Percentiles rank a stretch among this genome's conserved stretches.
phyloP scores from a whole-genome alignment of 2,329 filamentous ascomycete genomes.

The Fragosphaeria purpurea region DNA sequence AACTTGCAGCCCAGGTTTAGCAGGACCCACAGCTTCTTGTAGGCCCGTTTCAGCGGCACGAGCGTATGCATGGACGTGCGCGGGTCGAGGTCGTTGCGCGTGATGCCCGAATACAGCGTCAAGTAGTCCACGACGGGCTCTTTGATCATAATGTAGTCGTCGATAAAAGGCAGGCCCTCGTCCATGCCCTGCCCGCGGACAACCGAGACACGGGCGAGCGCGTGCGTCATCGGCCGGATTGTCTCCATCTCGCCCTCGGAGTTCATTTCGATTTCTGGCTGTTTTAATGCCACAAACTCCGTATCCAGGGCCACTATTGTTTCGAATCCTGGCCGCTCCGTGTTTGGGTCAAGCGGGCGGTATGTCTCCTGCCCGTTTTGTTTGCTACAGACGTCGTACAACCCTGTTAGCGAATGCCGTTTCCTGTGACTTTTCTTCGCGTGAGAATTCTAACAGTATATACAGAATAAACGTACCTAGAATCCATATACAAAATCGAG shows the following conservation, averaged over 20 bases:
- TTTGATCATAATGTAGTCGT: constrained; percentile 89
- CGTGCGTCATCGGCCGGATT: constrained; percentile 81
- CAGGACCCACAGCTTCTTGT: constrained; percentile 96
- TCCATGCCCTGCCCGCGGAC: constrained; percentile 68
- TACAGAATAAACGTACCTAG: constrained; percentile 30
- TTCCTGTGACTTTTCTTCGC: too few species aligned
- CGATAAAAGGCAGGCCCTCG: constrained; percentile 82
- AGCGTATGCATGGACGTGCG: constrained; percentile 71
- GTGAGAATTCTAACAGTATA: too few species aligned
- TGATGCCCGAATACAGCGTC: constrained; percentile 88
- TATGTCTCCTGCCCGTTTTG: constrained; percentile 42
- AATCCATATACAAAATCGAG: constrained; percentile 68
- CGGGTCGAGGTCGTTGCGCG: constrained; percentile 72
- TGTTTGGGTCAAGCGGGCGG: constrained; percentile 41
- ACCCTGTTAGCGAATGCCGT: too few species aligned
- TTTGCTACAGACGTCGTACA: neutral
- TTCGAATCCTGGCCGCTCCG: constrained; percentile 58
- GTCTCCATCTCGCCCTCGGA: constrained; percentile 88
- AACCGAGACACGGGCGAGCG: constrained; percentile 86
- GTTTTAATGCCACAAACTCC: constrained; percentile 87
- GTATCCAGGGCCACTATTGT: constrained; percentile 86
- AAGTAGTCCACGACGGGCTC: constrained; percentile 93
- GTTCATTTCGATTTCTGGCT: constrained; percentile 92
- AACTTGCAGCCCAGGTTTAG: constrained; percentile 92
- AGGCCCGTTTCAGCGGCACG: constrained; percentile 78